These are phyloP conservation scores for Eimeria acervulina DNA, from an alignment of 169 alveolate species.

Conservation along the genomic window DNA sequence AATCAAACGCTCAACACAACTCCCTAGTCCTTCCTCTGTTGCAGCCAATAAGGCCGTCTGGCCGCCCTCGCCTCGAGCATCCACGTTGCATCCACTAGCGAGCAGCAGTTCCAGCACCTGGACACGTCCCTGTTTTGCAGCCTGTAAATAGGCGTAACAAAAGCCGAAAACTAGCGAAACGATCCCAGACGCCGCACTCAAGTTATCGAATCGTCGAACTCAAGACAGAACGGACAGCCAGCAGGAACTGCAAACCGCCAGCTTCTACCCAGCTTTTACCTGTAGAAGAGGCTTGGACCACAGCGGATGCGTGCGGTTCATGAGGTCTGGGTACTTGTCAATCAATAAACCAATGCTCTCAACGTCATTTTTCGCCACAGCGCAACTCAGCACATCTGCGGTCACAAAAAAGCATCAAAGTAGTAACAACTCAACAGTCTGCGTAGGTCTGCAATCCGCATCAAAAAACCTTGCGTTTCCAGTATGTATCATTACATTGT, in stretches of 20 bases:
- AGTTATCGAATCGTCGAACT: background rate
- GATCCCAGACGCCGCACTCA: background rate
- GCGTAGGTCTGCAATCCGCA: background rate
- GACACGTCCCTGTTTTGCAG: conserved; percentile 83
- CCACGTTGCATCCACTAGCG: conserved; percentile 77
- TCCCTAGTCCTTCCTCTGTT: conserved; percentile 91
- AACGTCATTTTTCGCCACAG: conserved; percentile 90
- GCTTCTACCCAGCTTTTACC: conserved; percentile 90
- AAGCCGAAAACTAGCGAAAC: background rate
- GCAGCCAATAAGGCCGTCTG: conserved; percentile 91
- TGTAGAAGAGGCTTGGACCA: conserved; percentile 93
- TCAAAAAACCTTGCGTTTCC: background rate
- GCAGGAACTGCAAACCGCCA: conserved; percentile 49
- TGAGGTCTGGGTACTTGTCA: conserved; percentile 90
- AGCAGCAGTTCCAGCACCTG: conserved; percentile 71
- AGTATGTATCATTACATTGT: background rate
- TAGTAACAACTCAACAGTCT: background rate
- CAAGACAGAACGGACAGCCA: background rate
- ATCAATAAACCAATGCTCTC: conserved; percentile 87
- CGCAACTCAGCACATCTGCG: conserved; percentile 87
- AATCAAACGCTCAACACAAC: conserved; percentile 84
- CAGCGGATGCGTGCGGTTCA: conserved; percentile 90
- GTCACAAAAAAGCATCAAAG: background rate
- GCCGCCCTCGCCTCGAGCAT: conserved; percentile 77
- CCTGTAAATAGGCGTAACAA: conserved; percentile 54